phyloP scores from a whole-genome alignment of 108 stramenopile species.

The Bacterosira constricta region DNA sequence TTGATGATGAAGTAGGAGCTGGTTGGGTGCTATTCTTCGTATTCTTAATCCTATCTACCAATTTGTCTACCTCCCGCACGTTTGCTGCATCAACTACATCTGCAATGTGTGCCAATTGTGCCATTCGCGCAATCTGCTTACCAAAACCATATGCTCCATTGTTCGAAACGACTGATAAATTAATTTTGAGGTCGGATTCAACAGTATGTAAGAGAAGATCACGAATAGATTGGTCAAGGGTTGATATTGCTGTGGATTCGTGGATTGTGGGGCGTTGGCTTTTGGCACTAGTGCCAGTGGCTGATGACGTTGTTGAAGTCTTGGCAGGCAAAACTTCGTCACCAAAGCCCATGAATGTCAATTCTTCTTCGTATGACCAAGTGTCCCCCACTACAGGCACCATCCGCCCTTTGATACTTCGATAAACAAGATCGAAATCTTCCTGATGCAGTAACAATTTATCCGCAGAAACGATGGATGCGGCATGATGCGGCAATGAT shows the following conservation, averaged over 20 bases:
- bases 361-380: slow-evolving; percentile 77
- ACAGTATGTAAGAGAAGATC: slow-evolving; percentile 59
- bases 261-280: slow-evolving; percentile 12
- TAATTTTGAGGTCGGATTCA: slow-evolving; percentile 58
- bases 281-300: slow-evolving; percentile 2
- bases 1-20: background rate
- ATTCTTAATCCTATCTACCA: slow-evolving; percentile 3
- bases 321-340: slow-evolving; percentile 13
- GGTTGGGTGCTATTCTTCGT: background rate
- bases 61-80: background rate
- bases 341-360: slow-evolving; percentile 57
- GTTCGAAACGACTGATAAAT: slow-evolving; percentile 58
- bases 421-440: slow-evolving; percentile 70
- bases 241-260: slow-evolving; percentile 20
- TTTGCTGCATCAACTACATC: slow-evolving; percentile 30
- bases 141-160: slow-evolving; percentile 88
- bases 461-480: slow-evolving; percentile 52
- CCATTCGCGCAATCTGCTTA: slow-evolving; percentile 77
- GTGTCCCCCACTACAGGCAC: slow-evolving; percentile 67
- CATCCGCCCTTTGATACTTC: slow-evolving; percentile 82
- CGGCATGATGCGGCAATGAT: slow-evolving; percentile 84
- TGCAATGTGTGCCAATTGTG: slow-evolving; percentile 81
- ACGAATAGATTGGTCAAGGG: slow-evolving; percentile 54
- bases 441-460: slow-evolving; percentile 38
- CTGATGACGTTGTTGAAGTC: background rate